phyloP scores from a whole-genome alignment of 2,329 filamentous ascomycete species.

The Thermoascus crustaceus region DNA sequence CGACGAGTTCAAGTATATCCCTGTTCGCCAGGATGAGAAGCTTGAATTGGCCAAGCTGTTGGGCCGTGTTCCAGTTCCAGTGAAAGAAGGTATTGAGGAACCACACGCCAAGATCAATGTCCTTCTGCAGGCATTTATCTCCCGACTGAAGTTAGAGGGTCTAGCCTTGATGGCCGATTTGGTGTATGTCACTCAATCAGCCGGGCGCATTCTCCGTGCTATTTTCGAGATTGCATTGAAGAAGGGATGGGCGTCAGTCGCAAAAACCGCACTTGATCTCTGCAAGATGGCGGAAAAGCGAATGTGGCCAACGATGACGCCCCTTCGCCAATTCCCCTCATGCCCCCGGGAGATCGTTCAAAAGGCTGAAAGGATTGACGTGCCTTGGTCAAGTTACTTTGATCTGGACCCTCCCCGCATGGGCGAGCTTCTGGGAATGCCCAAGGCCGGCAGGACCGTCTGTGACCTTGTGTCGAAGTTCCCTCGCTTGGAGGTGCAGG shows the following conservation, averaged over 20 bases:
- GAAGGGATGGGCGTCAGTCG: slow-evolving; percentile 90
- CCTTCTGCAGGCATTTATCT: slow-evolving; percentile 91
- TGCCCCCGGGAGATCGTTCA: slow-evolving; percentile 80
- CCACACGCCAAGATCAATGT: slow-evolving; percentile 98
- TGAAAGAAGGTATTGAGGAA: slow-evolving; percentile 96
- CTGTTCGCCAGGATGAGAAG: slow-evolving; percentile 95
- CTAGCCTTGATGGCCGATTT: slow-evolving; percentile 96
- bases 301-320: slow-evolving; percentile 99
- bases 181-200: slow-evolving; percentile 97
- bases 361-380: slow-evolving; percentile 90
- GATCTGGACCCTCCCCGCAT: slow-evolving; percentile 93
- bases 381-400: slow-evolving; percentile 89
- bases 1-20: slow-evolving; percentile 98
- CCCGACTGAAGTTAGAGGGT: slow-evolving; percentile 84
- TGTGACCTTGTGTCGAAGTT: slow-evolving; percentile 87
- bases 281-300: slow-evolving; percentile 99
- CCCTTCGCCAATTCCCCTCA: slow-evolving; percentile 76
- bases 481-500: slow-evolving; percentile 83
- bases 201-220: slow-evolving; percentile 87
- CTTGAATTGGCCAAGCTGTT: slow-evolving; percentile 88
- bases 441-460: slow-evolving; percentile 76
- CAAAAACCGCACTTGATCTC: slow-evolving; percentile 83
- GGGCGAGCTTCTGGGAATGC: slow-evolving; percentile 87
- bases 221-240: slow-evolving; percentile 97
- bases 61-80: slow-evolving; percentile 82